Base-by-base conservation (phyloP, 2,329 filamentous ascomycete species). In the Pseudocercospora pini-densiflorae region DNA sequence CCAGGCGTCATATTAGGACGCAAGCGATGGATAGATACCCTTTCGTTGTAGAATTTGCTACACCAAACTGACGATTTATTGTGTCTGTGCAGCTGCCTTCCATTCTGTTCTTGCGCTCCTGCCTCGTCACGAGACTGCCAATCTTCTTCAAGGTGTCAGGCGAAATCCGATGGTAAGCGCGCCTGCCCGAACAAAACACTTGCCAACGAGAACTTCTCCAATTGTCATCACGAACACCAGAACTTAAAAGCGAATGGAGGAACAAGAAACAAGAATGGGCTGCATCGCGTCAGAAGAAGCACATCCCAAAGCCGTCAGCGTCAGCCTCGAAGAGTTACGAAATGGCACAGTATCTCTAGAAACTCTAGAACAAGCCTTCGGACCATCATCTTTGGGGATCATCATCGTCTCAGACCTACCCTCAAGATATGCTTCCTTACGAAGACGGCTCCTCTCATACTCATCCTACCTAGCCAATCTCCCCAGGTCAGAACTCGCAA, bases 341-440 rank as follows among this genome's bases (percentile, higher is more conserved):
- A 62, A 71, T 61, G 74, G 88, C 21, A 86, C 85, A 64, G 84
- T 94, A 54, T 84, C 90, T 0, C 90, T 92, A 61, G 85, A 87
- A 63, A 86, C 87, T 0, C 84, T 95, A 10, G 87, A 92, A 73
- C 80, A 90, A 72, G 95, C 95, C 0, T 98, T 99, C 77, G 95
- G 95, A 0, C 93, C 94, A 1, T 88, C 92, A 27, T 97, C 93
- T 1, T 84, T 98, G 12, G 95, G 95, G 0, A 97, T 99, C 61
- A 90, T 99, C 63, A 83, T 98, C n/a, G 94, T 99, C 57, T 93
- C 91, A 77, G 92, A 93, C 76, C 87, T 98, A 0, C 92, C 93
- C 0, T 69, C 84, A 5, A 83, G 88, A 61, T 99, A 97, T 74
- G 79, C 86, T 14, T 80, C 85, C n/a, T 82, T 97, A 51, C 88